Base-by-base conservation (phyloP, 2,329 filamentous ascomycete species). In the Cercospora beticola region DNA sequence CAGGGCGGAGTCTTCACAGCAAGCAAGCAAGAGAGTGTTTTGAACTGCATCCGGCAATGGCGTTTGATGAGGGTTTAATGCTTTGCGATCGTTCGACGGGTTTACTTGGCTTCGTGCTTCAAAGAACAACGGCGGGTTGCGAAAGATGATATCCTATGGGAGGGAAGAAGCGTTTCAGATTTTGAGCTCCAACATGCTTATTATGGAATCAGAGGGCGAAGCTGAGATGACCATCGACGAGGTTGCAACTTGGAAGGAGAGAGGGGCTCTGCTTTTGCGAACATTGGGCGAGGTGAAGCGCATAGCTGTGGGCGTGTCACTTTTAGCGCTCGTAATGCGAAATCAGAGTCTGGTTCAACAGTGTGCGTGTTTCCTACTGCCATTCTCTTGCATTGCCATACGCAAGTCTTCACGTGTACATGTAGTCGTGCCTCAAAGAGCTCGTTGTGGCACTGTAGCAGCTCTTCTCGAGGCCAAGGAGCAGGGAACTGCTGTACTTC, bases 21-120 rank as follows among this genome's bases (percentile, higher is more conserved):
- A 46, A 68, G 62, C 66, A 62, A 64, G 52, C 61, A 56, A 26
- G 62, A 33, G 33, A 23, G 7, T 23, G 33, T 46, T 64, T 49
- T 36, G 28, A 31, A 46, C 56, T 60, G 66, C 66, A 68, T 68
- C 43, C 49, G 43, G 62, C 30, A 65, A 49, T 57, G 66, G 62
- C 62, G 66, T 68, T 68, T 56, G 16, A 26, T 43, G 66, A 46
- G 49, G 23, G 23, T 26, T 28, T 68, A 68, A 65, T 65, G 66
- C 58, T 62, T 65, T 57, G 61, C 21, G 30, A 40, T 62, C 49
- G 62, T 43, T 64, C 33, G n/a, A 63, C 8, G 58, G 40, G 5
- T 28, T 54, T 26, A 26, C 23, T 26, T 54, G 49, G 23, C 49
- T 54, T 54, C 23, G 49, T 54, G 49, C 14, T 54, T 54, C n/a